These are phyloP conservation scores for Bacidia gigantensis DNA, from an alignment of 495 filamentous ascomycete genomes.

Conservation along the genomic window DNA sequence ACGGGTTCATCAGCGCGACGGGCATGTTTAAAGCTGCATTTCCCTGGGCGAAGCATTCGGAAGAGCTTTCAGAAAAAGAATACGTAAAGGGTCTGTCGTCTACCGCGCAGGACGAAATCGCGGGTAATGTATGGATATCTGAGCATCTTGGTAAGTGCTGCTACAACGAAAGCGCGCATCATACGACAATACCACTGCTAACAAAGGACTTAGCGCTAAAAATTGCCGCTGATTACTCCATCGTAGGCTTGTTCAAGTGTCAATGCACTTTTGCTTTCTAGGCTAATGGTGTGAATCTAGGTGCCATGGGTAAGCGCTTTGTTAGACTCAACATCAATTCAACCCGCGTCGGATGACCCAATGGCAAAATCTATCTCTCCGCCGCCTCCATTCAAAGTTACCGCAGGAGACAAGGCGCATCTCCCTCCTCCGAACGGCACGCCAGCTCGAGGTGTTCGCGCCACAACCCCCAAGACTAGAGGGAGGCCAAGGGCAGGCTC, in stretches of 20 bases:
- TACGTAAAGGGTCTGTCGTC: slow-evolving; percentile 64
- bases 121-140: slow-evolving; percentile 92
- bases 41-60: slow-evolving; percentile 72
- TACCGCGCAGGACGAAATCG: slow-evolving; percentile 81
- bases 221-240: slow-evolving; percentile 70
- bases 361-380: slow-evolving; percentile 51
- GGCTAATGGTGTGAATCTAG: too few relatives aligned
- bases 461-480: slow-evolving; percentile 23
- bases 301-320: slow-evolving; percentile 79
- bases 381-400: slow-evolving; percentile 50
- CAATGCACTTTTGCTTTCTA: too few relatives aligned
- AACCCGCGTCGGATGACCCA: slow-evolving; percentile 35
- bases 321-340: slow-evolving; percentile 62
- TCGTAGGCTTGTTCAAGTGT: too few relatives aligned
- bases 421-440: slow-evolving; percentile 23
- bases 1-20: slow-evolving; percentile 88
- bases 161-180: neutral
- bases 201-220: slow-evolving; percentile 47
- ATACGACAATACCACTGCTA: slow-evolving; percentile 4
- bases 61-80: slow-evolving; percentile 76
- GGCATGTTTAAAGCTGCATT: slow-evolving; percentile 99
- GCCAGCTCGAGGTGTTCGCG: slow-evolving; percentile 26
- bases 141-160: slow-evolving; percentile 55
- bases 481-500: slow-evolving; percentile 43
- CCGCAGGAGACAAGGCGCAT: slow-evolving; percentile 21